These are phyloP conservation scores for Malassezia pachydermatis DNA, from an alignment of 1,284 basidiomycete genomes.

Conservation along the genomic window DNA sequence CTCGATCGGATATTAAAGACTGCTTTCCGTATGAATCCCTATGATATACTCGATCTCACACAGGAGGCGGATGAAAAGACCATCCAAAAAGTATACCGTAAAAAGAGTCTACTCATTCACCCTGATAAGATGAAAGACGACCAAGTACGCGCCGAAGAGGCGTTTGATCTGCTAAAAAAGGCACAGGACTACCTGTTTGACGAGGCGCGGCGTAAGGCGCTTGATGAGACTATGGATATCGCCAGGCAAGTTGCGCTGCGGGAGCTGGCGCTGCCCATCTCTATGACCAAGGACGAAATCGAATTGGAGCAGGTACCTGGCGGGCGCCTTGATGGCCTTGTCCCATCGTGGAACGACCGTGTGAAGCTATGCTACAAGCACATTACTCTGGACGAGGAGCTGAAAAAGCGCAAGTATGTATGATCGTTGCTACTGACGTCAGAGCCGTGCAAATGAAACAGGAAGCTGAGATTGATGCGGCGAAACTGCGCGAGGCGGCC, in stretches of 20 bases:
- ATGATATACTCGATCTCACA: constrained; percentile 54
- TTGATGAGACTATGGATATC: constrained; percentile 48
- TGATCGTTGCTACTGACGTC: neutral
- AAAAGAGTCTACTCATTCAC: constrained; percentile 55
- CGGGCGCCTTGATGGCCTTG: constrained; percentile 46
- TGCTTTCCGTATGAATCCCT: constrained; percentile 55
- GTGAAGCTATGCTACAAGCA: constrained; percentile 52
- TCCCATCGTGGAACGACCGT: constrained; percentile 50
- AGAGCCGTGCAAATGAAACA: constrained; percentile 52
- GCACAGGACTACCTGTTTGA: constrained; percentile 48
- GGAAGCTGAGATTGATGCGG: constrained; percentile 54
- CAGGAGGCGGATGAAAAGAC: constrained; percentile 51
- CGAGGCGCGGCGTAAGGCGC: constrained; percentile 37
- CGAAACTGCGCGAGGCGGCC: constrained; percentile 51
- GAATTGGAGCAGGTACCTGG: constrained; percentile 14
- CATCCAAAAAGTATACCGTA: constrained; percentile 54
- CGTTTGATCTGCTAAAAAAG: constrained; percentile 56
- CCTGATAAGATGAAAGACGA: constrained; percentile 55
- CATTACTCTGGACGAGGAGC: constrained; percentile 54
- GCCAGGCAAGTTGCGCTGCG: constrained; percentile 49
- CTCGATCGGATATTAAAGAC: constrained; percentile 51
- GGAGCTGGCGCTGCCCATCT: constrained; percentile 40
- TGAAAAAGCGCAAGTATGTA: constrained; percentile 48
- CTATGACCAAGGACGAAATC: constrained; percentile 47
- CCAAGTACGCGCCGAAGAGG: constrained; percentile 51